Conservation (phyloP, 768 basidiomycete species). For the Suillus brevipes region DNA sequence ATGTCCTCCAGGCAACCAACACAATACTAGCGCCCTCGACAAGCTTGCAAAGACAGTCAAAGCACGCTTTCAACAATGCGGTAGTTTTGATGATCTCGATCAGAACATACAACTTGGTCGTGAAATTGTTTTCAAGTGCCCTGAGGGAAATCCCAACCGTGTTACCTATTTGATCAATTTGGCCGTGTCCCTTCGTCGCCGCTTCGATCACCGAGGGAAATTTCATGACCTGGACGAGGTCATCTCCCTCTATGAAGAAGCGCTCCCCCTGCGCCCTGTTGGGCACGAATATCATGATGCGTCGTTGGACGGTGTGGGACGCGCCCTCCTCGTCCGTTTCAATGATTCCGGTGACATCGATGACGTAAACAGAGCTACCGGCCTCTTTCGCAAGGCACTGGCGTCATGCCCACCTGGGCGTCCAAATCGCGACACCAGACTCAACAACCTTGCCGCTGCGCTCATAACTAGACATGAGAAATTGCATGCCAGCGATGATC, state of each 20-base stretch:
- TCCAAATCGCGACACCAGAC: conserved; percentile 9
- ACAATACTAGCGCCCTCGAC: conserved; percentile 20
- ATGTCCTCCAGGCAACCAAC: conserved; percentile 6
- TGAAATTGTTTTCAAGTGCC: conserved; percentile 22
- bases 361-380: conserved; percentile 19
- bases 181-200: conserved; percentile 9
- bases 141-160: conserved; percentile 17
- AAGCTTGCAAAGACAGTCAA: conserved; percentile 21
- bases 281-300: conserved; percentile 6
- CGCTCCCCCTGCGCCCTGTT: conserved; percentile 6
- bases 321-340: conserved; percentile 15
- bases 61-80: conserved; percentile 17
- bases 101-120: conserved; percentile 15
- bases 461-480: conserved; percentile 4
- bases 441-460: conserved; percentile 12
- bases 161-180: conserved; percentile 19
- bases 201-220: conserved; percentile 16
- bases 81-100: conserved; percentile 21
- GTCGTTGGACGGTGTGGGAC: conserved; percentile 18
- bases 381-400: conserved; percentile 13
- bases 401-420: conserved; percentile 15
- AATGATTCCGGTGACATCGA: conserved; percentile 6
- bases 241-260: conserved; percentile 10
- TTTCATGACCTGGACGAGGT: conserved; percentile 19
- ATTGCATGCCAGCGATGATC: not conserved